A percentile compares a stretch with the other conserved stretches of the same genome.
Conservation (phyloP, 768 basidiomycete genomes). For the Termitomyces sp. region DNA sequence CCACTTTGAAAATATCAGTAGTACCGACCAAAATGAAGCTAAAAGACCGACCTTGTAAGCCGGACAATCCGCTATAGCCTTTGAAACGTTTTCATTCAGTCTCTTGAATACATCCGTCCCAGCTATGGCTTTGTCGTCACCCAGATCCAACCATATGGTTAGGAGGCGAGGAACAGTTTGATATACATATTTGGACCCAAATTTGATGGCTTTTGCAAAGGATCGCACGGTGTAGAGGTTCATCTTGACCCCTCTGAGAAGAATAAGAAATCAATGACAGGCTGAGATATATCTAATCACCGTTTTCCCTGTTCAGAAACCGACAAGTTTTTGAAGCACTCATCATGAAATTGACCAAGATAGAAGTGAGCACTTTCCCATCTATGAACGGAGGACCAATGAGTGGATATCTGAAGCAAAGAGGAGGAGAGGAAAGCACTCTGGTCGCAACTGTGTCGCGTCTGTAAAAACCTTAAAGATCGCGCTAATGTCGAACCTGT, state of each 20-base stretch:
- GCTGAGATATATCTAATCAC: conserved; percentile 23
- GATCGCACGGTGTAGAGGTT: conserved; percentile 60
- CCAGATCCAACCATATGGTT: conserved; percentile 92
- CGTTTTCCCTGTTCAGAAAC: conserved; percentile 41
- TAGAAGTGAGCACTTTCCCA: conserved; percentile 89
- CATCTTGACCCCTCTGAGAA: conserved; percentile 57
- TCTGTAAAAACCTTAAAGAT: conserved; percentile 58
- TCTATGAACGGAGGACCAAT: conserved; percentile 28
- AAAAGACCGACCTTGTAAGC: conserved; percentile 60
- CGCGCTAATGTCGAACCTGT: conserved; percentile 65
- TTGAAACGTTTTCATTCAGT: conserved; percentile 55
- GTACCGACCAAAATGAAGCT: background rate
- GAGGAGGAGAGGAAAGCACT: conserved; percentile 32
- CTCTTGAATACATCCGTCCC: conserved; percentile 42
- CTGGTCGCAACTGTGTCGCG: conserved; percentile 46
- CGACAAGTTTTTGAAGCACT: conserved; percentile 58
- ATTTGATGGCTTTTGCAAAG: conserved; percentile 67
- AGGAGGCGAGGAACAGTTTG: conserved; percentile 92
- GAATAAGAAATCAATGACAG: background rate
- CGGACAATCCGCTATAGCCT: conserved; percentile 59
- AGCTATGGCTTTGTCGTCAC: conserved; percentile 46
- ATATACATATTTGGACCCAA: conserved; percentile 94
- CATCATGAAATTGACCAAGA: conserved; percentile 86
- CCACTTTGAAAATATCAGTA: conserved; percentile 55
- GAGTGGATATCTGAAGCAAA: conserved; percentile 4